Conservation (phyloP, 305 asterid species). For the Ilex paraguariensis region DNA sequence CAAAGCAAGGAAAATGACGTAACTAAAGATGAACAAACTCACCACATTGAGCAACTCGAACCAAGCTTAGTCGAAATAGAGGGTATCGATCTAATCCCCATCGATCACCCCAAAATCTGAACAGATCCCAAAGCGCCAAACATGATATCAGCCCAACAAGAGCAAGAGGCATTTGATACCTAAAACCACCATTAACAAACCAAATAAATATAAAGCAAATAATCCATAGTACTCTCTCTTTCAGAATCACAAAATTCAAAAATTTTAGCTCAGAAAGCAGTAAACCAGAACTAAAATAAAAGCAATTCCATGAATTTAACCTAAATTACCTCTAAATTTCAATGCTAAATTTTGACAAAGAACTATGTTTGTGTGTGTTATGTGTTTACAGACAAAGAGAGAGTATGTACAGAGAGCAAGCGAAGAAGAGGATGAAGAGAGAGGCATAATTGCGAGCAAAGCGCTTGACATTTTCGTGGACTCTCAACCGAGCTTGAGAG, state of each 20-base stretch:
- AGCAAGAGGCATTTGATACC: constrained; percentile 83
- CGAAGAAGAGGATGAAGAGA: constrained; percentile 61
- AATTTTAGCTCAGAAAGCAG: not conserved
- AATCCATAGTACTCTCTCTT: too few species aligned
- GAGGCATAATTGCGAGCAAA: constrained; percentile 76
- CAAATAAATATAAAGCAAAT: not conserved
- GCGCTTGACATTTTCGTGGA: constrained; percentile 91
- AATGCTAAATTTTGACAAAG: too few species aligned
- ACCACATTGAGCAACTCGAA: constrained; percentile 75
- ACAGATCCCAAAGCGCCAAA: constrained; percentile 81
- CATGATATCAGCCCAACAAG: constrained; percentile 67
- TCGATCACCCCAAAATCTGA: constrained; percentile 47
- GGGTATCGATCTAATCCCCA: constrained; percentile 65
- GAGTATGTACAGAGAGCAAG: constrained; percentile 64
- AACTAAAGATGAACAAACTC: constrained; percentile 28
- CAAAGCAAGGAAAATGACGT: not conserved
- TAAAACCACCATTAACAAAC: constrained; percentile 19
- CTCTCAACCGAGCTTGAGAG: constrained; percentile 81
- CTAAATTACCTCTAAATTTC: too few species aligned
- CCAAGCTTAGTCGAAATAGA: constrained; percentile 33
- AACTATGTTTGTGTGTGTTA: too few species aligned
- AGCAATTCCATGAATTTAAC: not conserved
- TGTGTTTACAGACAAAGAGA: constrained; percentile 5
- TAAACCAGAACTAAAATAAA: not conserved
- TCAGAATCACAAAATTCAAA: constrained; percentile 5